Base-by-base conservation (phyloP, 345 rosid genomes). In the Camelina laxa region DNA sequence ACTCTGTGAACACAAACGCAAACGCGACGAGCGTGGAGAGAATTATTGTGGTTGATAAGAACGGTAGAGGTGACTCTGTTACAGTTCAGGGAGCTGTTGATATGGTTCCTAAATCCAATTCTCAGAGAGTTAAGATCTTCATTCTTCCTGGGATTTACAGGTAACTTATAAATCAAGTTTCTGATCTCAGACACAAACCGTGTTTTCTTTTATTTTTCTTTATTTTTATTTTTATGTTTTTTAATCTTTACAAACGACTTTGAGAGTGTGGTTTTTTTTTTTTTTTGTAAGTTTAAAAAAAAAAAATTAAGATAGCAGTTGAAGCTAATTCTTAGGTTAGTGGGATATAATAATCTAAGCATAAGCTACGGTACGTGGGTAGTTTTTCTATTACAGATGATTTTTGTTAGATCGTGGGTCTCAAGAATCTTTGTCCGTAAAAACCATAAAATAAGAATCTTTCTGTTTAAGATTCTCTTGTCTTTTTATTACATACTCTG, bases 11-110 rank as follows among this genome's bases (percentile, higher is more conserved):
- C 20, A 47, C 35, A 20, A 60, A 65, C 45, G 48, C 83, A 35
- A 69, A 82, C 42, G 16, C 35, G 7, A 45, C 53, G 0, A 48
- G 4, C 53, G 22, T 16, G 17, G 82, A 77, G 57, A 69, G 82
- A 79, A 83, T 91, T 47, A 85, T 94, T 33, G 75, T 94, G 13
- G 97, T 94, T 56, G 95, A 91, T 80, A 79, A 78, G 57, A 75
- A 78, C 58, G 95, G 97, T 9, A 56, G 76, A 11, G 91, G 96
- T 51, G 91, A 91, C 80, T 88, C 96, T 48, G 49, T 77, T 44
- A 87, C 97, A 0, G 89, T 94, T 83, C 98, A 94, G 82, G 97
- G 92, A 53, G 98, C 96, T 6, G 73, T 94, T n/a, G 84, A 94
- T 72, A 69, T 91, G 90, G 95, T 94, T 17, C 89, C 93, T 0